Evolutionary conservation across 176 grass and related monocot species (phyloP), one percentile per base, ranked within the genome.

Genomic region (Oryza meridionalis): DNA sequence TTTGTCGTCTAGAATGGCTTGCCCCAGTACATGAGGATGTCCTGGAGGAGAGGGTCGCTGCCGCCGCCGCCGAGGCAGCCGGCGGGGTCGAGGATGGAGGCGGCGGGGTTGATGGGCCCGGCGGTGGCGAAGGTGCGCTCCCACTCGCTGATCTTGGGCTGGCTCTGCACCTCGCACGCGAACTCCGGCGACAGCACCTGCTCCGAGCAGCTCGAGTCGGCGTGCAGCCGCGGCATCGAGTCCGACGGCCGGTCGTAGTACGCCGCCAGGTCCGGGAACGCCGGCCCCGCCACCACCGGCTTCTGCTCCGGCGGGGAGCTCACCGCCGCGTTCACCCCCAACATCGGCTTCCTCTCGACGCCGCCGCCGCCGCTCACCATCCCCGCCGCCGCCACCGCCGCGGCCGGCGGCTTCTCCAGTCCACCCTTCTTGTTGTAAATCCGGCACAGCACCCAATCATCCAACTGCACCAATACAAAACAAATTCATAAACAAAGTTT

Each of bases 391-490:
- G 32, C 0, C n/a, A 31, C 1, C 31, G 67, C 81, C 26, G 6
- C 5, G 9, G 21, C 44, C 84, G 67, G 7, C 0, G 81, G 90
- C 83, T 80, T 81, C 82, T 93, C 87, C 64, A 72, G 44, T 1
- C 85, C 70, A n/a, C 92, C 89, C 75, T 97, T 97, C 88, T 97
- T 97, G 85, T 97, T 94, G 87, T 97, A 97, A 75, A 97, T 97
- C 14, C 95, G 92, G 85, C 95, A 97, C 80, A 97, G 75, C 0
- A 97, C 95, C 95, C 92, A 94, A 16, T 97, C 95, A 84, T 97
- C 95, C 88, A 97, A 47, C 95, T 97, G 86, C 78, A 81, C 8
- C 32, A 35, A 46, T 63, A 69, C 21, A 5, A 5, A 43, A 61
- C 19, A 21, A 61, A 7, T 2, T 61, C 8, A 69, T 21, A 21